Base-by-base conservation (phyloP, 257 asterid species). In the Plantago ovata region DNA sequence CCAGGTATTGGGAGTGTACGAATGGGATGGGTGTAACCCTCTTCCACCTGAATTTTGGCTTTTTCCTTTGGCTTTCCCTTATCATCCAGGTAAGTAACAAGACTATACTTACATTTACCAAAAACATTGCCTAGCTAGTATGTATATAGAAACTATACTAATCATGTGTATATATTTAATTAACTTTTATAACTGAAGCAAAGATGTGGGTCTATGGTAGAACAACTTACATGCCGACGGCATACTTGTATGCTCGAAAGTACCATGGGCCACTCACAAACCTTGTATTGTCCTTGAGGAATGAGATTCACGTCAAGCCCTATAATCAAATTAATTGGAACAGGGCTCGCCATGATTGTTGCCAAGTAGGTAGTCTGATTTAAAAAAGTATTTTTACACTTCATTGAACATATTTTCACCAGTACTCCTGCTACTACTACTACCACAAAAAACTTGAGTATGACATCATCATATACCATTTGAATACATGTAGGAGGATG, bases 21-120 rank as follows among this genome's bases (percentile, higher is more conserved):
- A 84, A 2, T 89, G 97, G 95, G 94, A 80, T 55, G 97, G 97
- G 9, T 89, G 97, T 83, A 89, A 86, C 65, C 95, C 97, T 21
- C 63, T 89, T 58, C 87, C 95, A 10, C 95, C 94, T 12, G 95
- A 86, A 24, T 86, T 86, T 22, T 86, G 94, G 95, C 82, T 86
- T 3, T 78, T 86, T 74, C 90, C 97, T 70, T 81, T 91, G 3
- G 0, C 73, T 24, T 79, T 89, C 6, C 96, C 95, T 21, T 81
- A 66, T 63, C 94, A 89, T 80, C 95, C 96, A 41, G 88, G 88
- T 84, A 65, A 19, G 10, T 0, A 22, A 21, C 7, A 20, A 49
- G 36, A n/a, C n/a, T n/a, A n/a, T n/a, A n/a, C n/a, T n/a, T n/a
- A n/a, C n/a, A n/a, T n/a, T n/a, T n/a, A n/a, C n/a, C n/a, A n/a